Evolutionary conservation across 2,329 filamentous ascomycete species (phyloP).

Genomic region (Rachicladosporium sp.): DNA sequence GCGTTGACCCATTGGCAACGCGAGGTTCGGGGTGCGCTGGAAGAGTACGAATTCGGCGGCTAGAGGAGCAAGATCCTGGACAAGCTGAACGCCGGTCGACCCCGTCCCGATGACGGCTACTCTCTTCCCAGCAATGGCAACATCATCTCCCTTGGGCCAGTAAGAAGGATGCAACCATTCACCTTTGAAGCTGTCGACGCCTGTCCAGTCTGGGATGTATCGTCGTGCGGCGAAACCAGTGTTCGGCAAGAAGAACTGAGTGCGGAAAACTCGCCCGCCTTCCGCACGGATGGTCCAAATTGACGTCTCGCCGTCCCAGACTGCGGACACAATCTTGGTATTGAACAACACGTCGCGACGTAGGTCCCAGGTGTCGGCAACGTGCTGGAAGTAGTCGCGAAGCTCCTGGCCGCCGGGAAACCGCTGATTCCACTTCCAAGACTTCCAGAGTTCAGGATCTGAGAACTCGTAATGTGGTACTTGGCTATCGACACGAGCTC

Average conservation of each 20-base stretch:
- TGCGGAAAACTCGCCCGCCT: conserved; percentile 24
- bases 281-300: conserved; percentile 40
- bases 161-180: conserved; percentile 27
- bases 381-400: conserved; percentile 46
- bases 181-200: conserved; percentile 27
- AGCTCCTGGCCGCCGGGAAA: conserved; percentile 30
- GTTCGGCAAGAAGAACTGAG: conserved; percentile 25
- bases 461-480: conserved; percentile 37
- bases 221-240: conserved; percentile 28
- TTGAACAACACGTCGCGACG: conserved; percentile 47
- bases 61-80: conserved; percentile 19
- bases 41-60: conserved; percentile 40
- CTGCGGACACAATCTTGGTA: conserved; percentile 40
- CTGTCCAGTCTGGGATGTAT: conserved; percentile 26
- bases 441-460: conserved; percentile 33
- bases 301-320: conserved; percentile 35
- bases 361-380: conserved; percentile 43
- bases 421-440: conserved; percentile 40
- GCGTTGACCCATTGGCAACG: conserved; percentile 46
- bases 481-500: conserved; percentile 35
- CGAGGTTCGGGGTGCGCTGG: conserved; percentile 54
- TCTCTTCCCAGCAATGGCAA: conserved; percentile 24
- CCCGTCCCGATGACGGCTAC: conserved; percentile 32
- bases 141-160: conserved; percentile 25
- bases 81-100: conserved; percentile 29